Evolutionary conservation across 495 filamentous ascomycete species (phyloP).

Genomic region (Talaromyces ruber): DNA sequence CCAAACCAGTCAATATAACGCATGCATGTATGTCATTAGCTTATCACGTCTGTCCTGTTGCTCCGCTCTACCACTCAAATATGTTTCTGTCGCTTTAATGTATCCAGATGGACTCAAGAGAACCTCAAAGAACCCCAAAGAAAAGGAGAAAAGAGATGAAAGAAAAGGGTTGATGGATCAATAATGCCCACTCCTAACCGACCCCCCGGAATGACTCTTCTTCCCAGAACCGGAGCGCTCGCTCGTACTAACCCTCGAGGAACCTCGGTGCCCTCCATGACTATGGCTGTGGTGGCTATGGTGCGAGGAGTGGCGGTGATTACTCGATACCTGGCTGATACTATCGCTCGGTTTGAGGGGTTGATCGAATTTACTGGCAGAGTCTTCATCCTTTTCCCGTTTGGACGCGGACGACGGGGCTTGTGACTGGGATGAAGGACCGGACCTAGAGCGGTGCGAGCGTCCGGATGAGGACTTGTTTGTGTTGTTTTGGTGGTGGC

Average conservation of each 20-base stretch:
- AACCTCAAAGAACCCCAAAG: background rate
- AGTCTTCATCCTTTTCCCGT: background rate
- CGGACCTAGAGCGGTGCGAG: slow-evolving; percentile 12
- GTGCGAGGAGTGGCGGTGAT: slow-evolving; percentile 8
- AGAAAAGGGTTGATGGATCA: background rate
- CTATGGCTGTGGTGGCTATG: slow-evolving; percentile 4
- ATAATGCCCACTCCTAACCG: slow-evolving; percentile 22
- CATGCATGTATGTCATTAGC: background rate
- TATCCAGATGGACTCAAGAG: background rate
- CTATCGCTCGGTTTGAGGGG: slow-evolving; percentile 55
- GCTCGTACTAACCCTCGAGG: slow-evolving; percentile 20
- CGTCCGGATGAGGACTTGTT: slow-evolving; percentile 2
- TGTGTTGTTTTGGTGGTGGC: slow-evolving; percentile 15
- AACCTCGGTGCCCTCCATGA: background rate
- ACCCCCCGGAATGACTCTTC: slow-evolving; percentile 15
- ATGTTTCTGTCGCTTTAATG: background rate
- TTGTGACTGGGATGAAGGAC: background rate
- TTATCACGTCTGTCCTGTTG: background rate
- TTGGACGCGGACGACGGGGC: slow-evolving; percentile 12
- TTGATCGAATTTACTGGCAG: slow-evolving; percentile 23
- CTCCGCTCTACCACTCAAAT: background rate
- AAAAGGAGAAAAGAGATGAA: slow-evolving; percentile 1
- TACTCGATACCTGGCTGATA: slow-evolving; percentile 51
- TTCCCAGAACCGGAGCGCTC: slow-evolving; percentile 20
- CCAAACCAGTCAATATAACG: background rate